phyloP scores from a whole-genome alignment of 139 green algal species.

The Monoraphidium neglectum region DNA sequence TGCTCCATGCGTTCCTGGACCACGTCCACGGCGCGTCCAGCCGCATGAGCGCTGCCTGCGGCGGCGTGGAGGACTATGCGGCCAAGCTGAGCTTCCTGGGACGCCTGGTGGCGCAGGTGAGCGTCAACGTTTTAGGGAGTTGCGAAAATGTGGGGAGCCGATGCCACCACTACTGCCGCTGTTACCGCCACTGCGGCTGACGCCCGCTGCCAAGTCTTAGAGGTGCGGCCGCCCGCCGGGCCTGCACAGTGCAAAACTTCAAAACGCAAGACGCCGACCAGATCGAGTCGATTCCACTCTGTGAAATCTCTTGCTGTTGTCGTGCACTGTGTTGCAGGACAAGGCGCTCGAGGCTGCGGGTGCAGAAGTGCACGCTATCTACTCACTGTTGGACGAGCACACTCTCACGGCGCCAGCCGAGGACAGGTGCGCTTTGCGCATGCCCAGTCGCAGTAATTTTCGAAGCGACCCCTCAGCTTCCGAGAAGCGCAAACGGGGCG shows the following conservation, averaged over 20 bases:
- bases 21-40: constrained; percentile 61
- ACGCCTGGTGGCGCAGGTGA: background rate
- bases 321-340: too few relatives aligned
- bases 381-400: constrained; percentile 76
- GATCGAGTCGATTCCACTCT: too few relatives aligned
- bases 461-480: too few relatives aligned
- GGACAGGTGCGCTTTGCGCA: constrained; percentile 53
- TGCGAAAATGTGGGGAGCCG: background rate
- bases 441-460: too few relatives aligned
- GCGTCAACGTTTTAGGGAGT: constrained; percentile 13
- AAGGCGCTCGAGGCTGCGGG: constrained; percentile 18
- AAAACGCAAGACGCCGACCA: too few relatives aligned
- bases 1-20: constrained; percentile 69
- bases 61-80: constrained; percentile 77
- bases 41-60: constrained; percentile 42
- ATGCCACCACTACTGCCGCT: background rate
- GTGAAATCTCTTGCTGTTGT: too few relatives aligned
- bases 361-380: constrained; percentile 62
- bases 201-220: too few relatives aligned
- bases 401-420: constrained; percentile 64
- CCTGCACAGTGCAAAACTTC: too few relatives aligned
- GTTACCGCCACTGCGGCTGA: background rate
- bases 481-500: too few relatives aligned
- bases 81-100: constrained; percentile 68
- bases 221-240: too few relatives aligned